These are phyloP conservation scores for Fusarium sp. DNA, from an alignment of 2,329 filamentous ascomycete species.

Conservation along the genomic window DNA sequence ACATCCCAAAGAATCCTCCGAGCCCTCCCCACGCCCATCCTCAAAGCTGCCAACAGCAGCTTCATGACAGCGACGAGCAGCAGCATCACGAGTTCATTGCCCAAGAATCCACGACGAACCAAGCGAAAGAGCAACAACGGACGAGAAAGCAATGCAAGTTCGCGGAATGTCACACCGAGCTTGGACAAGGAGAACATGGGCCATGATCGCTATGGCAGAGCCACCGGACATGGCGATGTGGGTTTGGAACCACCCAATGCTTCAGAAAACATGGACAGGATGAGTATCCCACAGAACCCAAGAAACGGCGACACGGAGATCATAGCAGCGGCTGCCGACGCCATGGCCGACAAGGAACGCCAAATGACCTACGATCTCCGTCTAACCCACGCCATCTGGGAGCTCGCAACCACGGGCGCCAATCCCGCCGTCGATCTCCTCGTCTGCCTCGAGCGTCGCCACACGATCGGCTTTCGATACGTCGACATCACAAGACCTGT, in stretches of 20 bases:
- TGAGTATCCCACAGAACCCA: constrained; percentile 47
- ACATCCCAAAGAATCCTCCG: constrained; percentile 91
- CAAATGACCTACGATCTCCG: constrained; percentile 82
- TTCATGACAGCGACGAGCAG: constrained; percentile 94
- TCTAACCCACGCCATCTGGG: constrained; percentile 94
- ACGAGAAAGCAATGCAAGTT: constrained; percentile 49
- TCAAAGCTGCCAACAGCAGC: constrained; percentile 93
- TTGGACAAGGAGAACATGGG: constrained; percentile 62
- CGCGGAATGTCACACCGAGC: constrained; percentile 49
- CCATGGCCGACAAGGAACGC: constrained; percentile 74
- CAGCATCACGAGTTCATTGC: constrained; percentile 80
- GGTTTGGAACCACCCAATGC: constrained; percentile 43
- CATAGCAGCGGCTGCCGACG: constrained; percentile 65
- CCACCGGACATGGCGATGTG: constrained; percentile 36
- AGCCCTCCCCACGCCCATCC: constrained; percentile 85
- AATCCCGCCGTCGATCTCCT: constrained; percentile 95
- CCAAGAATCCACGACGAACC: constrained; percentile 68
- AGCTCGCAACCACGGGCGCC: constrained; percentile 86
- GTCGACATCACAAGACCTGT: constrained; percentile 93
- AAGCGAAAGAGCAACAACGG: constrained; percentile 65
- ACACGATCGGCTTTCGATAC: constrained; percentile 94
- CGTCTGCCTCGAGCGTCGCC: constrained; percentile 88
- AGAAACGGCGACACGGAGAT: constrained; percentile 42
- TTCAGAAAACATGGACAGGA: constrained; percentile 61
- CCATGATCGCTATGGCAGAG: constrained; percentile 42